Evolutionary conservation across 495 filamentous ascomycete genomes (phyloP), one percentile per base, ranked within the genome.

Genomic region (Neurospora cerealis): DNA sequence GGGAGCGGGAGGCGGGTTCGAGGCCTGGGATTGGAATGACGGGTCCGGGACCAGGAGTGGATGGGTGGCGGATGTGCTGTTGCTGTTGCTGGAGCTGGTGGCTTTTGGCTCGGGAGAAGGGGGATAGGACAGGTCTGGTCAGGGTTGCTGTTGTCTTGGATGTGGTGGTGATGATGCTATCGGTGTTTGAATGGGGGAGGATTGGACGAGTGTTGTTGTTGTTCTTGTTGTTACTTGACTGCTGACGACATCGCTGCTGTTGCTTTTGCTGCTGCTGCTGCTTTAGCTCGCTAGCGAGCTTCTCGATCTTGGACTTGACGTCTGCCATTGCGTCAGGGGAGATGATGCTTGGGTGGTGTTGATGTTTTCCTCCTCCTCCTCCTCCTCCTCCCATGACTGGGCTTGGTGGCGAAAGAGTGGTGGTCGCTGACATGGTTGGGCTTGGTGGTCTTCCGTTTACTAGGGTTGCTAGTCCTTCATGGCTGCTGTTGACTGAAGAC

Each of bases 1-100:
- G 77, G 2, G 82, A 77, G 8, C 81, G 79, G 19, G 82, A 62
- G 28, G 54, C 17, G 24, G 54, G 79, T 34, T 77, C 71, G 24
- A 81, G 70, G 42, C 71, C 70, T 24, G 79, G 76, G 19, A 70
- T 73, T 1, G 77, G 74, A 21, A 60, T 73, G 2, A 70, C 46
- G 5, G 38, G 62, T n/a, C 37, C 28, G 75, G 41, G 41, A 0
- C 71, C 8, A 4, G 44, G 4, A n/a, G 69, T 70, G 11, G 60
- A 21, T 73, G 54, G 60, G 4, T 69, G 54, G 39, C 40, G 39
- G 70, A 13, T 69, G 69, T 44, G 54, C 11, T 34, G 19, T 28
- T 38, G 28, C 19, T 39, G 69, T n/a, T 44, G 70, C 24, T 42
- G 34, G 36, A 32, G 70, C 15, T 39, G 70, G 8, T 42, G 39